A percentile compares a stretch with the other conserved stretches of the same genome.
phyloP scores from a whole-genome alignment of 2,329 filamentous ascomycete genomes.

The Arachnomyces sp. region DNA sequence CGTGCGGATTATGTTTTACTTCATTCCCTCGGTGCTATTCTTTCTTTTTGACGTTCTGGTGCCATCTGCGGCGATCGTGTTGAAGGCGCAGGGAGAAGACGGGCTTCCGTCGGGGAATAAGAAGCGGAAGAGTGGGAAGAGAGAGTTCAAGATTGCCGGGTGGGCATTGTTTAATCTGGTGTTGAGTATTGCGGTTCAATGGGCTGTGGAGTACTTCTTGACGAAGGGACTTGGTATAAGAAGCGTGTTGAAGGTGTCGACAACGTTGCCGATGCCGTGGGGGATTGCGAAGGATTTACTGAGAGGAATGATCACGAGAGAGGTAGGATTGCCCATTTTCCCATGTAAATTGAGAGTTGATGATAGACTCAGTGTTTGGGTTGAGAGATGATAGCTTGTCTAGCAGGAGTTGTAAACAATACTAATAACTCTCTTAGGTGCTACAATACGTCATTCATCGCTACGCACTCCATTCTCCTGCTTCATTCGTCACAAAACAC shows the following conservation, averaged over 20 bases:
- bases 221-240: constrained; percentile 47
- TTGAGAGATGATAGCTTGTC: no score
- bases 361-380: constrained; percentile 1
- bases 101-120: constrained; percentile 40
- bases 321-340: constrained; percentile 34
- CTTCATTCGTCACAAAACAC: constrained; percentile 44
- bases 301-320: constrained; percentile 48
- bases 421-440: constrained; percentile 34
- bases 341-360: neutral
- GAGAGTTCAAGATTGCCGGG: constrained; percentile 43
- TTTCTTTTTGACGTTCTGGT: constrained; percentile 64
- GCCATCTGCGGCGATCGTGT: constrained; percentile 58
- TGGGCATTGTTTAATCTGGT: constrained; percentile 51
- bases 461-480: constrained; percentile 57
- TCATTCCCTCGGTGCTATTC: constrained; percentile 65
- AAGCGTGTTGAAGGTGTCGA: constrained; percentile 52
- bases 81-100: constrained; percentile 59
- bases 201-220: constrained; percentile 46
- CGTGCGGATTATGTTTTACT: constrained; percentile 61
- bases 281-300: constrained; percentile 49
- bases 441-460: constrained; percentile 70
- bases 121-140: constrained; percentile 32
- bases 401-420: no score
- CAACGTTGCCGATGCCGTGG: constrained; percentile 56
- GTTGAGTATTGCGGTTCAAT: constrained; percentile 48